These are phyloP conservation scores for Allium sativum DNA, from an alignment of 106 monocot genomes.

Conservation along the genomic window DNA sequence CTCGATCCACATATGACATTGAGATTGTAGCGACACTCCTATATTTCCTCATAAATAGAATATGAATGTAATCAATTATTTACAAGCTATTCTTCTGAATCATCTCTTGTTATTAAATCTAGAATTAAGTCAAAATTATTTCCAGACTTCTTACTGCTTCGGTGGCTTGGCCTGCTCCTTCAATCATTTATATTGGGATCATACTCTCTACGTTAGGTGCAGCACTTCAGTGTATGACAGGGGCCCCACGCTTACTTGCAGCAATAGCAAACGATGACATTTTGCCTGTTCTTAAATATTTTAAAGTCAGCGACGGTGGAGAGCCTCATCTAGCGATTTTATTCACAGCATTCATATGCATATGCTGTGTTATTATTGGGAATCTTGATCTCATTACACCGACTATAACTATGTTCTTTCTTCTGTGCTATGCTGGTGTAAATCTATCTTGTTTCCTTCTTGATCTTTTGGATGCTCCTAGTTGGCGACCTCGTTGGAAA, in stretches of 20 bases:
- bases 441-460: conserved; percentile 93
- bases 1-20: too few relatives aligned
- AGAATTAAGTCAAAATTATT: background rate
- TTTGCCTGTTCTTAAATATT: conserved; percentile 92
- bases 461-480: conserved; percentile 97
- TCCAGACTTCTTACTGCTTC: conserved; percentile 85
- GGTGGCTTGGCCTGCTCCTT: conserved; percentile 89
- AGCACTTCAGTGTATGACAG: conserved; percentile 87
- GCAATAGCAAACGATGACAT: conserved; percentile 98
- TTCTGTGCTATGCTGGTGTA: conserved; percentile 89
- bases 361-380: conserved; percentile 85
- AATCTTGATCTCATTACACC: conserved; percentile 94
- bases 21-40: too few relatives aligned
- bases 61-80: too few relatives aligned
- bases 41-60: too few relatives aligned
- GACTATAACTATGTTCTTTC: conserved; percentile 98
- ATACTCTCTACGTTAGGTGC: conserved; percentile 95
- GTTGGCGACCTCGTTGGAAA: conserved; percentile 97
- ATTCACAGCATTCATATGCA: conserved; percentile 88
- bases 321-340: conserved; percentile 86
- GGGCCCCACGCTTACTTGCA: conserved; percentile 91
- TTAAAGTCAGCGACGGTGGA: conserved; percentile 64
- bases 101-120: too few relatives aligned
- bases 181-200: conserved; percentile 83
- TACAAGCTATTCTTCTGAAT: too few relatives aligned